These are phyloP conservation scores for Phaeolepiota aurea DNA, from an alignment of 768 basidiomycete species.

Conservation along the genomic window DNA sequence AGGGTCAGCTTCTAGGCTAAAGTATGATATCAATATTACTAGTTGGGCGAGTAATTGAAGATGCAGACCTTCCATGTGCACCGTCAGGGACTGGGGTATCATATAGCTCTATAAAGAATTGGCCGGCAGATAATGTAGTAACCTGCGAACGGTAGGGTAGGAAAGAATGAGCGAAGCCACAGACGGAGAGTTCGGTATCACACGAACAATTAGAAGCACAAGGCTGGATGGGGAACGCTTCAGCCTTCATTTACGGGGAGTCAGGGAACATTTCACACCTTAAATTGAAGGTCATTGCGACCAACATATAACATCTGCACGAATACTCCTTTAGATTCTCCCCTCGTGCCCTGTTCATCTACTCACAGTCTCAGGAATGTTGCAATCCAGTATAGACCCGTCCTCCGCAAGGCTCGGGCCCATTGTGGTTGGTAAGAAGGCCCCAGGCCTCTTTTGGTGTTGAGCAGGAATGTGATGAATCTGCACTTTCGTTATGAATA, in stretches of 20 bases:
- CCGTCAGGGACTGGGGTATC: background rate
- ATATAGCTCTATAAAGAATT: conserved; percentile 49
- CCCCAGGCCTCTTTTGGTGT: conserved; percentile 40
- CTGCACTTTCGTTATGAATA: conserved; percentile 23
- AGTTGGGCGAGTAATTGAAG: background rate
- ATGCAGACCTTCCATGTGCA: too few relatives aligned
- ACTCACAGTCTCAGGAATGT: conserved; percentile 57
- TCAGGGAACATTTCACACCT: conserved; percentile 36
- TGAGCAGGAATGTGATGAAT: conserved; percentile 38
- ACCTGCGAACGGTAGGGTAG: conserved; percentile 28
- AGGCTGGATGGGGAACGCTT: conserved; percentile 35
- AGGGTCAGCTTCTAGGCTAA: background rate
- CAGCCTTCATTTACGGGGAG: conserved; percentile 2
- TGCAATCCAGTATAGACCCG: conserved; percentile 46
- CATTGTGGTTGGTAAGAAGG: conserved; percentile 31
- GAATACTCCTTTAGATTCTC: too few relatives aligned
- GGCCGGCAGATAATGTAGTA: conserved; percentile 45
- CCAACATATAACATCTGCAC: conserved; percentile 60
- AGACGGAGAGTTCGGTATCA: too few relatives aligned
- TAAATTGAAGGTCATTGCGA: conserved; percentile 64
- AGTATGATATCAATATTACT: background rate
- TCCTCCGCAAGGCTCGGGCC: conserved; percentile 42
- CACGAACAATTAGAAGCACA: conserved; percentile 41
- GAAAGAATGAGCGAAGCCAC: too few relatives aligned
- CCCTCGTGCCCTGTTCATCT: too few relatives aligned